Base-by-base conservation (phyloP, 495 filamentous ascomycete species). In the Xylaria cubensis region DNA sequence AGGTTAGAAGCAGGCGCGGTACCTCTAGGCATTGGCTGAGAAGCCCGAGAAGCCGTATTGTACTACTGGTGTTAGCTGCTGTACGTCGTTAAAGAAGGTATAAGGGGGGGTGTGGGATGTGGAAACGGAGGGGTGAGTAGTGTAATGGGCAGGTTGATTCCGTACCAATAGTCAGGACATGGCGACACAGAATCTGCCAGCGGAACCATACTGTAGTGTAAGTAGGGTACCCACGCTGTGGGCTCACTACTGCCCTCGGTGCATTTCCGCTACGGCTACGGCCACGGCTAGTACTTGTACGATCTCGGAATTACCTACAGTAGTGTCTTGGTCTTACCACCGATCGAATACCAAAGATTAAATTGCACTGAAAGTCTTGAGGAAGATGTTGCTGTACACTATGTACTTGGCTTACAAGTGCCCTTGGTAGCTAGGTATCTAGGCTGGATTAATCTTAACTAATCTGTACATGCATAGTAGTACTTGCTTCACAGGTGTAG, bases 11-110 rank as follows among this genome's bases (percentile, higher is more conserved):
- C 63, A 34, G 44, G 61, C 13, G 21, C 63, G 44, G 44, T 34
- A 46, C 24, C 41, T 64, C 61, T 36, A 44, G 63, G 9, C 26
- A 62, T 39, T 61, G 56, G 56, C 56, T 61, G 56, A 39, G 56
- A 39, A 61, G 46, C 46, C 46, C 42, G 39, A 41, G 39, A 41
- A 41, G 39, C 39, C 39, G 46, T 48, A 15, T n/a, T 48, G n/a
- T 21, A 2, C n/a, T n/a, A n/a, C 48, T 24, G 17, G 0, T 21
- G 6, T 53, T 7, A 4, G 3, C 6, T 55, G 12, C 51, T 55
- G 51, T 55, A 3, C 3, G 10, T 53, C 21, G 50, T 24, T 3
- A n/a, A 55, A 55, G 51, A 61, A 61, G 21, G 24, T 32, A 41
- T 26, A 17, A 10, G 10, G 63, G 26, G 39, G 63, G 39, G 42